Evolutionary conservation across 257 asterid species (phyloP), one percentile per base, ranked within the genome.

Genomic region (Gynochthodes officinalis): DNA sequence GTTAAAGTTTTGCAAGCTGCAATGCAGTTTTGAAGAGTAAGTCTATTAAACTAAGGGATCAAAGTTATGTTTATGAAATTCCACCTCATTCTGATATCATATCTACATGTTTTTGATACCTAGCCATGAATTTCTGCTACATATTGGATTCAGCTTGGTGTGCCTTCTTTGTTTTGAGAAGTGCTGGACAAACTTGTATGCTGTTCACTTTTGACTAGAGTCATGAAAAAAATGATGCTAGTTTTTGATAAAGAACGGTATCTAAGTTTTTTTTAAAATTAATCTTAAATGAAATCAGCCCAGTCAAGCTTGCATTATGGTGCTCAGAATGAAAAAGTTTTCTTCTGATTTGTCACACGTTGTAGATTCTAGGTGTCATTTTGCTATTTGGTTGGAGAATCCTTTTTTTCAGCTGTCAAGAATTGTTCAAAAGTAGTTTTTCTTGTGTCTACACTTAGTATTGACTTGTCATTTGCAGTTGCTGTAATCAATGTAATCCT

Each of bases 191-290:
- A 33, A 16, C 19, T 60, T 60, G 14, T 35, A 57, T 28, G 44
- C 25, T 42, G 58, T 58, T 58, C 42, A 59, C 27, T 71, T n/a
- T 71, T 42, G 30, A 40, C 61, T 46, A 46, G 13, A n/a, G 52
- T 32, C 40, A 4, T 2, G 52, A n/a, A 9, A 4, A 9, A 13
- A 13, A 50, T 13, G 16, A 6, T 50, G 35, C 63, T n/a, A 49
- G 25, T 35, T 15, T 13, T 23, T 2, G 23, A 69, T 52, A 13
- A 19, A 68, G 33, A 48, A 23, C 13, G 23, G 11, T 54, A 19
- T 54, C 6, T n/a, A 54, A 54, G 9, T 1, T 40, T 37, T 1
- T 44, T 30, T 19, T 21, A n/a, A n/a, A n/a, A n/a, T n/a, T n/a
- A n/a, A 21, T 15, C 18, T 16, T n/a, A 58, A 16, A 44, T 58